Base-by-base conservation (phyloP, 352 stramenopile genomes). In the Pythium biforme region DNA sequence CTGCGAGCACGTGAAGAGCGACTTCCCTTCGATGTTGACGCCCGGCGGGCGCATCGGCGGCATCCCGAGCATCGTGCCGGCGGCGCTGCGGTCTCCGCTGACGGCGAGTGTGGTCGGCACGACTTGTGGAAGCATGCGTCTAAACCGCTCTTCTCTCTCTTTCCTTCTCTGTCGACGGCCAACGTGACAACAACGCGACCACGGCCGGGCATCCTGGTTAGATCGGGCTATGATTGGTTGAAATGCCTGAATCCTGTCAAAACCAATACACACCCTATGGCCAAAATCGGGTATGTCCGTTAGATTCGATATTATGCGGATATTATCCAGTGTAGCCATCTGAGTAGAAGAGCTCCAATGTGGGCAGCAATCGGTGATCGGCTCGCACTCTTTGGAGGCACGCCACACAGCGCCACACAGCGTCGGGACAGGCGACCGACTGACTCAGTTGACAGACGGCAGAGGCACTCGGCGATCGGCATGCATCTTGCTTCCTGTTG, bases 1-100 rank as follows among this genome's bases (percentile, higher is more conserved):
- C 48, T 86, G 74, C 62, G 84, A 77, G 55, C 82, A 91, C 61
- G 79, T 91, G 48, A 91, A 91, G 23, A 91, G 68, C 50, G 77
- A 88, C 52, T 91, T 91, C 33, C 82, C 82, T 51, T 91, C 82
- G 67, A 91, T 87, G 34, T 76, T 72, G 50, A 82, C 50, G 45
- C 55, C 62, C 22, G 52, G 23, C 22, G 64, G 55, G 48, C 66
- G 70, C 55, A 65, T 65, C 40, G 55, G 51, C 39, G 50, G 56
- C 49, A 65, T 56, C 3, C 43, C 45, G 47, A 50, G 33, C 50
- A 64, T 60, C 54, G 54, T 60, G 5, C 26, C 54, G 12, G 49
- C 26, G 26, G 54, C 53, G 39, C 37, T 50, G 37, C 53, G 40
- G 25, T 60, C 40, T 52, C 40, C 45, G 57, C 26, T 31, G 47